These are phyloP conservation scores for Cystobasidium ongulense DNA, from an alignment of 768 basidiomycete genomes.

Conservation along the genomic window DNA sequence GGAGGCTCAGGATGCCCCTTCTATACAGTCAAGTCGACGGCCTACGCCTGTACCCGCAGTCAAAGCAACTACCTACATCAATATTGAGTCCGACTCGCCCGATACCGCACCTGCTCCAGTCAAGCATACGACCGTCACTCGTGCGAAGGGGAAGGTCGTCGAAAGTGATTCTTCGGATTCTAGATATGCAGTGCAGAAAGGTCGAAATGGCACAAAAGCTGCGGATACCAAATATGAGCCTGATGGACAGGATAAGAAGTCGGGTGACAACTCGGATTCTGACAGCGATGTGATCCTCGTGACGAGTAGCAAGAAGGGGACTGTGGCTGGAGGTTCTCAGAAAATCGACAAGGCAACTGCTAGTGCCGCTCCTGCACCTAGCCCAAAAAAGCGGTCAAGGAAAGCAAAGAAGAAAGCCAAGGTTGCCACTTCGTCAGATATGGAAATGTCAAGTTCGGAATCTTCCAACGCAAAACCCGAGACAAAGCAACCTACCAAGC, in stretches of 20 bases:
- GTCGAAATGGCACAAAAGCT: neutral
- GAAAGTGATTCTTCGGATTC: neutral
- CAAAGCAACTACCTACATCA: neutral
- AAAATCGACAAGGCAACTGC: neutral
- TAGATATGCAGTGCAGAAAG: constrained; percentile 22
- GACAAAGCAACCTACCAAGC: neutral
- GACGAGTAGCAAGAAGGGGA: neutral
- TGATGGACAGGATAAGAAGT: neutral
- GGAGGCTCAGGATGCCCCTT: neutral
- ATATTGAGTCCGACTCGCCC: neutral
- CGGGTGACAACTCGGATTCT: neutral
- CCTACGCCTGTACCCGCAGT: neutral
- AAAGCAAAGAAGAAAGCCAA: neutral
- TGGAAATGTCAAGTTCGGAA: neutral
- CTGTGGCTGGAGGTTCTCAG: too few relatives aligned
- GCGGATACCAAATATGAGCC: neutral
- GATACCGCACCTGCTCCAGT: neutral
- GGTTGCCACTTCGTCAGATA: neutral
- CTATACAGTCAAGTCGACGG: neutral
- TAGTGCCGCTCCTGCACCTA: neutral
- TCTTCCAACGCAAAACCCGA: neutral
- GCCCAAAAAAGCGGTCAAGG: neutral
- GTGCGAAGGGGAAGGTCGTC: neutral
- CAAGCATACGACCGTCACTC: neutral
- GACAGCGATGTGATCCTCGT: neutral